Evolutionary conservation across 768 basidiomycete genomes (phyloP).

Genomic region (Phaffia australis): DNA sequence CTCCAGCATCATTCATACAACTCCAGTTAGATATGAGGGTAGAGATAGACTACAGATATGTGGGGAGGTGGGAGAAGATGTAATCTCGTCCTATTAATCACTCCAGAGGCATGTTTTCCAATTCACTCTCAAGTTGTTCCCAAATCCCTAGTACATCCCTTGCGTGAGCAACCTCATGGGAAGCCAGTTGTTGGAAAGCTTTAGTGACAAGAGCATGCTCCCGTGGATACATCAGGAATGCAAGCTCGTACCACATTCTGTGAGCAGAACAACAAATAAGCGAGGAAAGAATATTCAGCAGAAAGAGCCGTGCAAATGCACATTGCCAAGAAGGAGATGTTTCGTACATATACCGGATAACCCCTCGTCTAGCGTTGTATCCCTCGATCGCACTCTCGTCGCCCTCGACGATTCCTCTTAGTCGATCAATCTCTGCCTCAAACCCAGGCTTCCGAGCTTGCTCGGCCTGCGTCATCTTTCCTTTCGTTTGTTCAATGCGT

Average conservation of each 20-base stretch:
- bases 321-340: background rate
- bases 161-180: slow-evolving; percentile 60
- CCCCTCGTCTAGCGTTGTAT: slow-evolving; percentile 66
- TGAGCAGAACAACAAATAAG: background rate
- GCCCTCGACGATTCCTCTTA: slow-evolving; percentile 61
- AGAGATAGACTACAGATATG: too few relatives aligned
- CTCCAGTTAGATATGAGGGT: too few relatives aligned
- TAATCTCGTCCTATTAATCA: slow-evolving; percentile 36
- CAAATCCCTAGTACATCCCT: slow-evolving; percentile 59
- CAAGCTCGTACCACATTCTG: slow-evolving; percentile 93
- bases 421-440: slow-evolving; percentile 72
- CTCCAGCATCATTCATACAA: too few relatives aligned
- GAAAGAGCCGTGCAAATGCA: background rate
- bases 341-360: slow-evolving; percentile 70
- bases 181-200: slow-evolving; percentile 59
- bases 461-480: slow-evolving; percentile 50
- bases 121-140: slow-evolving; percentile 56
- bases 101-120: slow-evolving; percentile 78
- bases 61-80: too few relatives aligned
- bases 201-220: slow-evolving; percentile 73
- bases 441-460: slow-evolving; percentile 65
- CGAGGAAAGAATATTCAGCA: background rate
- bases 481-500: slow-evolving; percentile 62
- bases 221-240: slow-evolving; percentile 78
- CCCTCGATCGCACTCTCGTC: slow-evolving; percentile 72